phyloP scores from a whole-genome alignment of 768 basidiomycete genomes.

The Leccinum uliginosum region DNA sequence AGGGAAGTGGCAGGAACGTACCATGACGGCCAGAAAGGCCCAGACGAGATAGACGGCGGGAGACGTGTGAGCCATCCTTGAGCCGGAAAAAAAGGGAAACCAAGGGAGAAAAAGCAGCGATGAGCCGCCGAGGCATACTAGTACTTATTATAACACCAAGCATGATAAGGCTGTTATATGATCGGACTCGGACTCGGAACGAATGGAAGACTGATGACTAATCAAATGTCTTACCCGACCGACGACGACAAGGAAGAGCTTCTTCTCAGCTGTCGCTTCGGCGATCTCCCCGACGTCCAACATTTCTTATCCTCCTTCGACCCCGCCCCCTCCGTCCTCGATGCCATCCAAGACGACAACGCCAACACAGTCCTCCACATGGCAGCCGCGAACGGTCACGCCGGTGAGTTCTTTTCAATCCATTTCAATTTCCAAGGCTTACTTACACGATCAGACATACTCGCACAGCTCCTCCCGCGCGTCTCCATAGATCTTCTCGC shows the following conservation, averaged over 20 bases:
- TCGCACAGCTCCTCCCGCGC: slow-evolving; percentile 68
- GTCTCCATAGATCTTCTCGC: slow-evolving; percentile 51
- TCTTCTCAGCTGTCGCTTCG: slow-evolving; percentile 81
- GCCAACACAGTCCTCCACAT: slow-evolving; percentile 84
- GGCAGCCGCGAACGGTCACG: slow-evolving; percentile 85
- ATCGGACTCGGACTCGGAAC: too few relatives aligned
- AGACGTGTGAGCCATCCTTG: slow-evolving; percentile 57
- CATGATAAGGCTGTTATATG: too few relatives aligned
- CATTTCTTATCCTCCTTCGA: slow-evolving; percentile 54
- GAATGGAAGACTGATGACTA: background rate
- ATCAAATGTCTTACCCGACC: slow-evolving; percentile 22
- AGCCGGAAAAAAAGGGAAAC: background rate
- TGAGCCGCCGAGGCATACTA: background rate
- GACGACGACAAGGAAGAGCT: slow-evolving; percentile 66
- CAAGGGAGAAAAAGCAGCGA: background rate
- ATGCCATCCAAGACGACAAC: slow-evolving; percentile 61
- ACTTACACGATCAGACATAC: slow-evolving; percentile 53
- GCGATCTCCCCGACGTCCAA: slow-evolving; percentile 76
- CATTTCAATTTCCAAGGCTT: background rate
- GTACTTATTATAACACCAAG: too few relatives aligned
- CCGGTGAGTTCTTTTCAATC: slow-evolving; percentile 42
- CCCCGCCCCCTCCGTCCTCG: slow-evolving; percentile 42
- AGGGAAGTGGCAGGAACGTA: background rate
- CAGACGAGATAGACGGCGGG: slow-evolving; percentile 62
- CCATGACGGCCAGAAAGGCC: slow-evolving; percentile 39